These are phyloP conservation scores for Aspergillus pseudonomiae DNA, from an alignment of 2,329 filamentous ascomycete genomes.

Conservation along the genomic window DNA sequence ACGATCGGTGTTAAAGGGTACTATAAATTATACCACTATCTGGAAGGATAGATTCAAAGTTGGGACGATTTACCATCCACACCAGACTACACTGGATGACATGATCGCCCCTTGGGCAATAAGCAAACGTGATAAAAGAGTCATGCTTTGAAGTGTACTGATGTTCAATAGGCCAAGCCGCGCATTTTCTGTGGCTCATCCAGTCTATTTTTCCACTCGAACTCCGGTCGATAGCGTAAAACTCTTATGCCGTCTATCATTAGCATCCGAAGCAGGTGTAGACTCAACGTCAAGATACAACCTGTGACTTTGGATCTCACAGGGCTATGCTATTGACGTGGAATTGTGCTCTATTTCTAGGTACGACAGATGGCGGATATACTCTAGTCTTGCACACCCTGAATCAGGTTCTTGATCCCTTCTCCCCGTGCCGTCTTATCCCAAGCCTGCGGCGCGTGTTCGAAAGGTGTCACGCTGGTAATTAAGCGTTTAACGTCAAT, in stretches of 20 bases:
- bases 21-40: no score
- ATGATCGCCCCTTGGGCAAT: no score
- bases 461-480: slow-evolving; percentile 35
- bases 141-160: no score
- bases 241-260: not conserved
- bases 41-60: no score
- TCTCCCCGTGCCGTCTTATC: slow-evolving; percentile 27
- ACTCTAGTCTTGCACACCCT: slow-evolving; percentile 12
- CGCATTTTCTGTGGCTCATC: not conserved
- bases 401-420: slow-evolving; percentile 29
- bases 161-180: no score
- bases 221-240: not conserved
- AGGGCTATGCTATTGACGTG: not conserved
- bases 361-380: not conserved
- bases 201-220: not conserved
- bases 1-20: no score
- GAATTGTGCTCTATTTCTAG: not conserved
- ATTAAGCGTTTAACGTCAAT: slow-evolving; percentile 36
- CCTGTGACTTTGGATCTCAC: not conserved
- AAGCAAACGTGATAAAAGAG: no score
- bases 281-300: not conserved
- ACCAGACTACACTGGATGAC: no score
- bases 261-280: no score
- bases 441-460: slow-evolving; percentile 39
- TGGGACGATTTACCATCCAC: no score